Evolutionary conservation across 371 early-diverging fungal genomes (phyloP), one percentile per base, ranked within the genome.

Genomic region (Mucor saturninus): DNA sequence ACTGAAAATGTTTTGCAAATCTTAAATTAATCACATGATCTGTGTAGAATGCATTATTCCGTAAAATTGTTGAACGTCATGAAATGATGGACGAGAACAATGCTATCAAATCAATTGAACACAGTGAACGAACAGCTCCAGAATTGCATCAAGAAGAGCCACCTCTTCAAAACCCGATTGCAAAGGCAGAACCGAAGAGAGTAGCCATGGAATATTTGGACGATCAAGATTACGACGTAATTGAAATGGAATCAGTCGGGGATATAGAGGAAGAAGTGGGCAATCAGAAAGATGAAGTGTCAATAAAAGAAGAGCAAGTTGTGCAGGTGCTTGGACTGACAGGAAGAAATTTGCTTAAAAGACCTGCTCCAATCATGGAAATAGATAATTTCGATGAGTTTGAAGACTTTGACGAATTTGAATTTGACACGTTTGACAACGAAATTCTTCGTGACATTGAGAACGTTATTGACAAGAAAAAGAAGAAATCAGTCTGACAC

Each of bases 31-130:
- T 35, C 1, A 21, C 21, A 35, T 38, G 21, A 28, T 38, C 1
- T 8, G 1, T 28, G 4, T 39, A 61, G 64, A 62, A 62, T 26
- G 62, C 55, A 3, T 54, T 62, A 14, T 62, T 62, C 39, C 39
- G 49, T 31, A 62, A 62, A 26, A 62, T 62, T 31, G 51, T 62
- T 21, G 62, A 54, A 49, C 28, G 49, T 29, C 49, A 49, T 30
- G 49, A 49, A 29, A 42, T 14, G 43, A n/a, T 10, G 10, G 11
- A 42, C 43, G 9, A 49, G 11, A 9, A 30, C 8, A 29, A 30
- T 2, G 49, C 21, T 10, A 30, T 10, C 0, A 31, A n/a, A 3
- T n/a, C n/a, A 10, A 42, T 42, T 11, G 43, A 11, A 42, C 35
- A 6, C n/a, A 3, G 53, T 13, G 43, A n/a, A 42, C 10, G 43